Base-by-base conservation (phyloP, 83 land plant genomes). In the Diphasiastrum complanatum region DNA sequence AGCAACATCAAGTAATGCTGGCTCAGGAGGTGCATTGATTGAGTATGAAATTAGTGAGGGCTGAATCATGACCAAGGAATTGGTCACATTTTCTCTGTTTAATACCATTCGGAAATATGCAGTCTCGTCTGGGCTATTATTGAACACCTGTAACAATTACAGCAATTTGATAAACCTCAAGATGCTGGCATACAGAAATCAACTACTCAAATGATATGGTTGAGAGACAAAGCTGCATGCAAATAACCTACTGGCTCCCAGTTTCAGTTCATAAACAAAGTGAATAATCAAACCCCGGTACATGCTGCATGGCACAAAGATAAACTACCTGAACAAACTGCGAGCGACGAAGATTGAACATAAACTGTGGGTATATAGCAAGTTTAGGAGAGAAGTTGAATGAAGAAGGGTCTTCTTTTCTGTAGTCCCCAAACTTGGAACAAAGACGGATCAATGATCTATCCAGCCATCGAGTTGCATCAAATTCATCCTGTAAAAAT, bases 311-410 rank as follows among this genome's bases (percentile, higher is more conserved):
- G n/a, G n/a, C n/a, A n/a, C n/a, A n/a, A n/a, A n/a, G n/a, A n/a
- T n/a, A n/a, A n/a, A n/a, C 4, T 23, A 54, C 58, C 58, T 54
- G 58, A 54, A 54, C 58, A 54, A 54, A 54, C n/a, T 22, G 58
- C 11, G 58, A 54, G 11, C 58, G 58, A 4, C 58, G 58, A 8
- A 54, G 33, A n/a, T 54, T 54, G n/a, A 54, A 54, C 58, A 54
- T 54, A 30, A 54, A 54, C 58, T 54, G 58, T 6, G 58, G 58
- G 33, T 18, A 54, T 5, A 54, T 22, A 6, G 58, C n/a, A 28
- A 54, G 33, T 28, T 28, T 54, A 6, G 33, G 10, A 28, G 25
- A 18, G 4, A 54, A 33, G 25, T 33, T 22, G n/a, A 54, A 54
- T 25, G 58, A 54, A 6, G 36, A 18, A 5, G 58, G 36, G 16